Evolutionary conservation across 2,329 filamentous ascomycete species (phyloP), one percentile per base, ranked within the genome.

Genomic region (Fusarium mundagurra): DNA sequence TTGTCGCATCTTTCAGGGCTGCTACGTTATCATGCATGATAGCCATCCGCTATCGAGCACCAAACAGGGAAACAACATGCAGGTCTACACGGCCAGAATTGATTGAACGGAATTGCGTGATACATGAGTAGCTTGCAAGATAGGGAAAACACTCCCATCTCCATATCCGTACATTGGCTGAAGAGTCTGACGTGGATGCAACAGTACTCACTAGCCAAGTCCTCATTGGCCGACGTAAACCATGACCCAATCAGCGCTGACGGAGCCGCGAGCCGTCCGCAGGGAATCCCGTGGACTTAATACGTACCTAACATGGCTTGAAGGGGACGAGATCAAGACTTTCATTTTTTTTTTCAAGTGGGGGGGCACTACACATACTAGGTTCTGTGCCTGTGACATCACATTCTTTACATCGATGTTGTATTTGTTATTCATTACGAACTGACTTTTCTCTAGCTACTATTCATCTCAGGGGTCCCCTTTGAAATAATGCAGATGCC

Each of bases 61-160:
- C 18, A 9, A 38, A 17, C 17, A 5, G 50, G n/a, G n/a, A 14
- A 38, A 24, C 18, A 8, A 12, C 6, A 24, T 53, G n/a, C n/a
- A 53, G n/a, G n/a, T 20, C 31, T 18, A n/a, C 29, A 34, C 20
- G n/a, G 20, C 13, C 4, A 29, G 8, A 22, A 11, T 22, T 0
- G 11, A 22, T 1, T 4, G 13, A 10, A 14, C 1, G 18, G n/a
- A 50, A 24, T 9, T 4, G 3, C 34, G 6, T 9, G 31, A 34
- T 51, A 13, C 48, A 24, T 34, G 31, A 16, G 44, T 27, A 20
- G 44, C 24, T 47, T 29, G 17, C 5, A 27, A 27, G 18, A 36
- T 16, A 16, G 7, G 6, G n/a, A 16, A 16, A 14, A 16, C 6
- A 16, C 8, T 13, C 12, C 24, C 24, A 7, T 45, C 24, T 17